phyloP scores from a whole-genome alignment of 2,329 filamentous ascomycete species.

The Clarireedia monteithiana region DNA sequence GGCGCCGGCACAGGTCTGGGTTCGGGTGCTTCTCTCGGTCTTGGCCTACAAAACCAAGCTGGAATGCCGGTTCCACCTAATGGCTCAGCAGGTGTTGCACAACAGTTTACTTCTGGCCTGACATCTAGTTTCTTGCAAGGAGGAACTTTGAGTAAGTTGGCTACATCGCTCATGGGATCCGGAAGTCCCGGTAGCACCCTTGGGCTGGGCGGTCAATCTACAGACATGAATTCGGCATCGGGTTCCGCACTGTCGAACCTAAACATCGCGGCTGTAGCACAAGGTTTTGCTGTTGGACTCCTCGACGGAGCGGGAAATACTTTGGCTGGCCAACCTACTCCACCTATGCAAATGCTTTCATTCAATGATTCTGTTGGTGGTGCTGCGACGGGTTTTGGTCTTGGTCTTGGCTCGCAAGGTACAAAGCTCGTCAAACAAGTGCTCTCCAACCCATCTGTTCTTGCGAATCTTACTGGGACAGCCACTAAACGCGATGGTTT shows the following conservation, averaged over 20 bases:
- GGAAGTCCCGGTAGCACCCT: neutral
- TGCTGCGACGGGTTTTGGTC: conserved; percentile 31
- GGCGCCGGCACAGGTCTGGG: neutral
- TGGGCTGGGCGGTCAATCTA: conserved; percentile 15
- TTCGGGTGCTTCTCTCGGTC: neutral
- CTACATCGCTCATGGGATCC: conserved; percentile 8
- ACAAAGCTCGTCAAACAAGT: conserved; percentile 28
- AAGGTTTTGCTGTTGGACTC: conserved; percentile 31
- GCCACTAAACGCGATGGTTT: neutral
- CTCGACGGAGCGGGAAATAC: conserved; percentile 31
- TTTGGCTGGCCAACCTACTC: conserved; percentile 14
- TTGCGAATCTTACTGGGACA: neutral
- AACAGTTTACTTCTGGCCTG: conserved; percentile 24
- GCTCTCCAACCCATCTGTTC: conserved; percentile 16
- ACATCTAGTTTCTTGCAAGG: conserved; percentile 30
- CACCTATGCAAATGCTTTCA: conserved; percentile 19
- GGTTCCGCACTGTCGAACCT: conserved; percentile 13
- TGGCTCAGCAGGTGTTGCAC: neutral
- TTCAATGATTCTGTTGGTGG: conserved; percentile 33
- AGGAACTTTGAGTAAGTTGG: conserved; percentile 25
- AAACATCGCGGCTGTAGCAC: conserved; percentile 23
- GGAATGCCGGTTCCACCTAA: neutral
- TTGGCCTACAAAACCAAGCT: neutral
- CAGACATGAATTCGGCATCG: conserved; percentile 8
- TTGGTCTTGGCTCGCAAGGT: conserved; percentile 30